Base-by-base conservation (phyloP, 169 alveolate species). In the Plasmodium cynomolgi region DNA sequence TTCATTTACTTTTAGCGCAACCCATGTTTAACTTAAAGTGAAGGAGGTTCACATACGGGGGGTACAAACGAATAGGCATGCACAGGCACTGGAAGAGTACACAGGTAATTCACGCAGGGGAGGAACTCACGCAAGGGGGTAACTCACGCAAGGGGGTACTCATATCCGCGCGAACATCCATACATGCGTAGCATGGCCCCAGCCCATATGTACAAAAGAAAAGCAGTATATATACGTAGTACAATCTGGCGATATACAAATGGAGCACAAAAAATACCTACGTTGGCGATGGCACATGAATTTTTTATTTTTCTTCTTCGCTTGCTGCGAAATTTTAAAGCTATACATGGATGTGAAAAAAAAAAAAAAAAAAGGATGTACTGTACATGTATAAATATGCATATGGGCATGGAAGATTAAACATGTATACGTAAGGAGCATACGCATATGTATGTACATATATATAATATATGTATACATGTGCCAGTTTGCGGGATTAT, bases 21-120 rank as follows among this genome's bases (percentile, higher is more conserved):
- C 29, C 81, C 81, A 83, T 26, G 58, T 83, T 68, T 58, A 83
- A 58, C 73, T 83, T 81, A 81, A 81, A 26, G 58, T 47, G 68
- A 81, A 39, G 31, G 31, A 81, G 17, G 20, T 34, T 26, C 62
- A 58, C 20, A 82, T 56, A 11, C 34, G 71, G 15, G 80, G 8
- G 73, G 47, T 79, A 82, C 31, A 20, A 54, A 82, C 72, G 74
- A 15, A 50, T 82, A 82, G 37, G 41, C 83, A 23, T 33, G 58
- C 56, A 11, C 44, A 33, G 13, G 37, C 15, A 20, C 33, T 34
- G 29, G 31, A 33, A 15, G 29, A 15, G 29, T 20, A 13, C 62
- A 75, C 58, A 37, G 47, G 83, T 33, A 33, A 79, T 26, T 37
- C 71, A 79, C 50, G 71, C 62, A 1, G 50, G 58, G 41, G 37